A percentile compares a stretch with the other conserved stretches of the same genome.
Conservation (phyloP, 2,329 filamentous ascomycete species). For the Lecanosticta acicola region DNA sequence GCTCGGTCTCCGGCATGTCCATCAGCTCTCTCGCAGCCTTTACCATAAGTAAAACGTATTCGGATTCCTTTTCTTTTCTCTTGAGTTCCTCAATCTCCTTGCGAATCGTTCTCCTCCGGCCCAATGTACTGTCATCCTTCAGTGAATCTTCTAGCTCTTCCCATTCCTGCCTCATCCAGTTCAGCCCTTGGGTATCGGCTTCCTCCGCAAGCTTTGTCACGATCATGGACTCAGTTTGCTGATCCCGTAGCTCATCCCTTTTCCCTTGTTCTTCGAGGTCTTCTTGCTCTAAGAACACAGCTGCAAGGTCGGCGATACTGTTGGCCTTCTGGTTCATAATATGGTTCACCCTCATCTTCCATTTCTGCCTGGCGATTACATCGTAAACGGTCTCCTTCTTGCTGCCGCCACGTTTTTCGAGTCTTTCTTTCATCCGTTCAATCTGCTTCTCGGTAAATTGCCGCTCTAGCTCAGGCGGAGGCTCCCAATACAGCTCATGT, state of each 20-base stretch:
- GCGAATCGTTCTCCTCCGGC: no score
- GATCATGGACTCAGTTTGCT: no score
- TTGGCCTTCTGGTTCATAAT: slow-evolving; percentile 63
- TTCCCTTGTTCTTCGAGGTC: slow-evolving; percentile 9
- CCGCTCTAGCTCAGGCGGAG: slow-evolving; percentile 30
- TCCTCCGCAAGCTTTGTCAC: no score
- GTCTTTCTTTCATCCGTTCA: slow-evolving; percentile 38
- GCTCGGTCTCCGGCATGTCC: no score
- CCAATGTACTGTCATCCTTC: no score
- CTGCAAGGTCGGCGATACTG: slow-evolving; percentile 54
- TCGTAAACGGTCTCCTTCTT: slow-evolving; percentile 30
- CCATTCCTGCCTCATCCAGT: no score
- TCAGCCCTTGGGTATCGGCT: no score
- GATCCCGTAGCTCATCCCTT: not conserved
- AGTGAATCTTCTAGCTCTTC: no score
- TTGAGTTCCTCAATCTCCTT: no score
- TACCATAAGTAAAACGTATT: no score
- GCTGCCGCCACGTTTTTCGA: slow-evolving; percentile 27
- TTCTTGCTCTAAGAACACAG: slow-evolving; percentile 49
- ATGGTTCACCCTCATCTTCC: slow-evolving; percentile 47
- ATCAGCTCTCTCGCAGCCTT: no score
- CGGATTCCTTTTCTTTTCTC: no score
- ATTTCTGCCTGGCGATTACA: slow-evolving; percentile 33
- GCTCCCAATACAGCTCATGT: slow-evolving; percentile 51
- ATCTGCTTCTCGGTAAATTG: slow-evolving; percentile 36